Evolutionary conservation across 257 asterid genomes (phyloP).

Genomic region (Ilex asprella): DNA sequence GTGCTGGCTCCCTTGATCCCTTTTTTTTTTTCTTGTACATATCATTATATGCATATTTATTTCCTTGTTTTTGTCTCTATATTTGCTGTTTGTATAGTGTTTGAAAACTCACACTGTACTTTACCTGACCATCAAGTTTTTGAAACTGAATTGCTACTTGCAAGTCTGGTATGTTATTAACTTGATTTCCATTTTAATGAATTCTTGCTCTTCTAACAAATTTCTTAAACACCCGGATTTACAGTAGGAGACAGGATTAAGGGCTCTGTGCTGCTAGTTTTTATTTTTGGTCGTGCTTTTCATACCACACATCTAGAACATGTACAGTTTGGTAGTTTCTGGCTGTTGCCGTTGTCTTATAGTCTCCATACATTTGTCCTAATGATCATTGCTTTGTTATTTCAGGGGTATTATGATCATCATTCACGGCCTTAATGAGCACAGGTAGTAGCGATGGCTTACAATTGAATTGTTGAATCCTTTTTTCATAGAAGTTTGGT

Average conservation of each 20-base stretch:
- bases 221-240: constrained; percentile 10
- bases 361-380: constrained; percentile 7
- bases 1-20: neutral
- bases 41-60: neutral
- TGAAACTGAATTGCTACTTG: neutral
- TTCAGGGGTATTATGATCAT: constrained; percentile 88
- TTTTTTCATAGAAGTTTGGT: neutral
- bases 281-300: constrained; percentile 13
- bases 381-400: constrained; percentile 7
- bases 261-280: constrained; percentile 18
- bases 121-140: neutral
- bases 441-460: constrained; percentile 46
- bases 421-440: constrained; percentile 97
- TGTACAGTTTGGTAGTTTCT: neutral
- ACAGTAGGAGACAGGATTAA: constrained; percentile 10
- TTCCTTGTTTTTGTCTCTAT: neutral
- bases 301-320: neutral
- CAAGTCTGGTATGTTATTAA: neutral
- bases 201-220: constrained; percentile 1
- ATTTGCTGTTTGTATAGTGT: neutral
- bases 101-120: neutral
- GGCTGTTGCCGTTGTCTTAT: constrained; percentile 11
- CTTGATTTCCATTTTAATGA: neutral
- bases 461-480: neutral
- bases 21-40: neutral